Evolutionary conservation across 495 filamentous ascomycete genomes (phyloP).

Genomic region (Podospora australis): DNA sequence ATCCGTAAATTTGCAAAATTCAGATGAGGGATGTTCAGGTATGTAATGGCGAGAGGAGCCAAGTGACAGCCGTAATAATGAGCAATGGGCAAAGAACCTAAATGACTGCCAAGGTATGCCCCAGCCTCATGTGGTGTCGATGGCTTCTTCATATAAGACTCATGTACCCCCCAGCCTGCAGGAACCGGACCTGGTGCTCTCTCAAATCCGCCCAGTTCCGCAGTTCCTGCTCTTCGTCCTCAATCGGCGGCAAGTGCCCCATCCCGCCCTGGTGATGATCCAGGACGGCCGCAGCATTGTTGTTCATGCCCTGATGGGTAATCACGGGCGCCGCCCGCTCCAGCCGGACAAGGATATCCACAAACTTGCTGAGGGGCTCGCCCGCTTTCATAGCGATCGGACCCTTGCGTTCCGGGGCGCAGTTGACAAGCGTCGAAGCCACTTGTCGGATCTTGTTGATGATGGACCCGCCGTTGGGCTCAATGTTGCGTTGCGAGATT

Average conservation of each 20-base stretch:
- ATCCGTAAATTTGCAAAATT: too few relatives aligned
- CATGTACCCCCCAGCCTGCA: conserved; percentile 54
- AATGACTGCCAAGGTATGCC: too few relatives aligned
- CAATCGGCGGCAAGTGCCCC: conserved; percentile 6
- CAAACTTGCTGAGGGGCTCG: conserved; percentile 58
- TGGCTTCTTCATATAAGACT: conserved; percentile 9
- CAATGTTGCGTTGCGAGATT: conserved; percentile 73
- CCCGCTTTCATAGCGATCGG: conserved; percentile 51
- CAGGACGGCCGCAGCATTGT: neutral
- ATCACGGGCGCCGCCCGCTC: conserved; percentile 46
- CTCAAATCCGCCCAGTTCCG: conserved; percentile 67
- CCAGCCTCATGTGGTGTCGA: too few relatives aligned
- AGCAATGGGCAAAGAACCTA: too few relatives aligned
- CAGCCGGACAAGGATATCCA: conserved; percentile 64
- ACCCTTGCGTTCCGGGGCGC: conserved; percentile 51
- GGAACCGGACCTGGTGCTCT: conserved; percentile 64
- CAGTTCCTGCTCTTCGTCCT: conserved; percentile 67
- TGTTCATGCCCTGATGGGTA: conserved; percentile 7
- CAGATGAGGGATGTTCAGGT: too few relatives aligned
- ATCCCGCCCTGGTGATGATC: neutral
- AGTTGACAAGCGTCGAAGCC: conserved; percentile 64
- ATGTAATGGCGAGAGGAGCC: too few relatives aligned
- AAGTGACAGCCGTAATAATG: too few relatives aligned
- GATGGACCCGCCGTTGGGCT: conserved; percentile 71
- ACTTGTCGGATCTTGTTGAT: conserved; percentile 68